Base-by-base conservation (phyloP, 495 filamentous ascomycete species). In the Penicillium fimorum region DNA sequence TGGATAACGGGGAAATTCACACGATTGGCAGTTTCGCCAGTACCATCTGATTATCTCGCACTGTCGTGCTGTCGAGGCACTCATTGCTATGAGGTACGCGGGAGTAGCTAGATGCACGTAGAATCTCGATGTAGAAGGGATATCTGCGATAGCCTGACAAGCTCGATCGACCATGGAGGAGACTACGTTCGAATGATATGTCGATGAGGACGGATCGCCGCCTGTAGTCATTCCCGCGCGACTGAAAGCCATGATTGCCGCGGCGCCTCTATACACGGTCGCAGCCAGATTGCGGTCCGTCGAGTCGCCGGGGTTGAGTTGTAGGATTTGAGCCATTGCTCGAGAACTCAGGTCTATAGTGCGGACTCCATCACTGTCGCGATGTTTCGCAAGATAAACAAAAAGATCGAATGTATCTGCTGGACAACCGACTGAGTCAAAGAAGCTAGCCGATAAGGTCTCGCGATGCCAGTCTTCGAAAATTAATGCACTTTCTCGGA, bases 401-500 rank as follows among this genome's bases (percentile, higher is more conserved):
- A 72, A 64, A 1, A 72, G 55, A 12, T 65, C 56, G 41, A 71
- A 72, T 3, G 70, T 65, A 44, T 71, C 70, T 9, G 62, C 32
- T 1, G 68, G 66, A 45, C 70, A 72, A 0, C 70, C 70, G 2
- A 72, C 68, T n/a, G 59, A 67, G 10, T 57, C 58, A n/a, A 72
- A 64, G 43, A 72, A 72, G 1, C 22, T 27, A 13, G 53, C 37
- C 7, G 15, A 44, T 13, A 72, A 24, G n/a, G 59, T 64, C 45
- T 60, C 57, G 11, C 70, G 70, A 49, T 72, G 70, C 68, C 66
- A 72, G 49, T 65, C 59, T 20, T 70, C 66, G 40, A 72, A 72
- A 15, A 72, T 66, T n/a, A 72, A 53, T 0, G 51, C 43, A 3
- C 59, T 53, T 33, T 59, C 58, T 35, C 64, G 32, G 25, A 68